These are phyloP conservation scores for Saccharomyces pastorianus DNA, from an alignment of 1,139 yeast genomes.

Conservation along the genomic window DNA sequence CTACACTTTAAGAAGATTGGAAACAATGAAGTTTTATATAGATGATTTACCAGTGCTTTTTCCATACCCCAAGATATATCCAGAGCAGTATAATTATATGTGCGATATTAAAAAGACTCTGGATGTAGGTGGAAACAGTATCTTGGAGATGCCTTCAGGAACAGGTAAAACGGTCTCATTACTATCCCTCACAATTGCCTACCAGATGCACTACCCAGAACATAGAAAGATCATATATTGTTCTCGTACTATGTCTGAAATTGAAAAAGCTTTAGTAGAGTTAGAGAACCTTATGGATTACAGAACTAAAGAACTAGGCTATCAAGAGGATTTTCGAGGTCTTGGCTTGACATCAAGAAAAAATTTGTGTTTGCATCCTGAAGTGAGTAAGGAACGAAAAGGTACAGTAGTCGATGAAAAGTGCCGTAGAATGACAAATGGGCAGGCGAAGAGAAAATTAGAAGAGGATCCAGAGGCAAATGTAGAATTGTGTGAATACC, in stretches of 20 bases:
- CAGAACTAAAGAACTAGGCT: constrained; percentile 74
- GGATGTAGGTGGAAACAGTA: constrained; percentile 97
- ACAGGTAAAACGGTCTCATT: constrained; percentile 95
- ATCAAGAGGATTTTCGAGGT: constrained; percentile 82
- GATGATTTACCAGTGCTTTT: constrained; percentile 92
- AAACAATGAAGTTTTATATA: constrained; percentile 52
- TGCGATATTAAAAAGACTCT: constrained; percentile 86
- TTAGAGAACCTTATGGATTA: constrained; percentile 80
- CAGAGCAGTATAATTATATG: constrained; percentile 97
- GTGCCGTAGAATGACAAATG: constrained; percentile 90
- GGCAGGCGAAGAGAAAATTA: constrained; percentile 65
- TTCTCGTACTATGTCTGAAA: constrained; percentile 99
- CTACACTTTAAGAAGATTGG: neutral
- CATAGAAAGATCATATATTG: constrained; percentile 91
- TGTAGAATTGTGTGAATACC: constrained; percentile 69
- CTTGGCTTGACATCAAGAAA: constrained; percentile 90
- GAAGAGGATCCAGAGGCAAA: constrained; percentile 53
- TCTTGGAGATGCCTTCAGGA: constrained; percentile 99
- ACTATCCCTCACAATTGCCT: constrained; percentile 84
- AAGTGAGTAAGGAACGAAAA: constrained; percentile 76
- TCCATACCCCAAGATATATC: constrained; percentile 96
- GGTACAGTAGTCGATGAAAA: constrained; percentile 95
- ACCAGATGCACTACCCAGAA: constrained; percentile 92
- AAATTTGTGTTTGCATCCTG: constrained; percentile 85
- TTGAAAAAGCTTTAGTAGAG: constrained; percentile 95